Base-by-base conservation (phyloP, 176 grass and related monocot species). In the Eleusine indica region DNA sequence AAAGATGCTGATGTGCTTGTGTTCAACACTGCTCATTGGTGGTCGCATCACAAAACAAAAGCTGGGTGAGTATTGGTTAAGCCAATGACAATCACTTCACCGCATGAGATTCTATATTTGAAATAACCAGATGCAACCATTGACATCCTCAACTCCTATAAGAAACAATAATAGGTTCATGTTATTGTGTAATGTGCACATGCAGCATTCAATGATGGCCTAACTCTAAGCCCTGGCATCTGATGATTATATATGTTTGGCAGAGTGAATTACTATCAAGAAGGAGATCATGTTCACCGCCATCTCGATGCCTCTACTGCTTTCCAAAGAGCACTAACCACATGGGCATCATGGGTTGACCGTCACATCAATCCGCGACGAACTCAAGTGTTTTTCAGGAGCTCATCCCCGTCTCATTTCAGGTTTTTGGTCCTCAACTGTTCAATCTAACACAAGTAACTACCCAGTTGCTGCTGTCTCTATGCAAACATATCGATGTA, bases 21-120 rank as follows among this genome's bases (percentile, higher is more conserved):
- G 77, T 98, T 98, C 57, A 98, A 98, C 86, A 93, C 89, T 83
- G 93, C 91, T 52, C 96, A 98, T 56, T 98, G 96, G 96, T 98
- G 96, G 96, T 98, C 96, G 2, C 96, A 98, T 86, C 87, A 98
- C 73, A 98, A 98, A 91, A 98, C 96, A 61, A 91, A 95, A 88
- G 76, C 89, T 54, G 91, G 96, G 96, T 95, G 67, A 90, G 86
- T 78, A 43, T 49, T 71, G 28, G 54, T 3, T 51, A 92, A 71
- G 52, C 12, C 18, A 43, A 63, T 60, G 75, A 6, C 9, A 5
- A 68, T 29, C 16, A 14, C 42, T 46, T 62, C 25, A 63, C 17
- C 39, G 52, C 17, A 66, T 18, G 0, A 62, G 32, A 7, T 76
- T 61, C 22, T 44, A 38, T 54, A 69, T 39, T 21, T 61, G 2